Percentiles rank a stretch among this genome's conserved stretches.
phyloP scores from a whole-genome alignment of 192 early-diverging fungal species.

The Phlyctochytrium arcticum region DNA sequence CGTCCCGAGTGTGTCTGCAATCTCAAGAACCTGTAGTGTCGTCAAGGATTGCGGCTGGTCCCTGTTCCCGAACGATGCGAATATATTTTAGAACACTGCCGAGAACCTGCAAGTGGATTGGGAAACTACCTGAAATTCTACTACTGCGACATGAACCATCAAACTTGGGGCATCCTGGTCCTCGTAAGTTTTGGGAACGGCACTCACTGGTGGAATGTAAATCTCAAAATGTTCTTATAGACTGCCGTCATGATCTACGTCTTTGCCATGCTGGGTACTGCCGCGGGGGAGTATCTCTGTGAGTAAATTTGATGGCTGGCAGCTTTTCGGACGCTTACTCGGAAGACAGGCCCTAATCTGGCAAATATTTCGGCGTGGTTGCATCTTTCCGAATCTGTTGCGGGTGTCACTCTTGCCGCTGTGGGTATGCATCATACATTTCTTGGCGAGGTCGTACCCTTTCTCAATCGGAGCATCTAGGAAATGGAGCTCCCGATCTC shows the following conservation, averaged over 20 bases:
- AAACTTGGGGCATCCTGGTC: slow-evolving; percentile 79
- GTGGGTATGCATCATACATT: slow-evolving; percentile 20
- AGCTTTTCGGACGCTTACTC: background rate
- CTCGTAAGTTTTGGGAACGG: no score
- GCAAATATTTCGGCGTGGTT: slow-evolving; percentile 69
- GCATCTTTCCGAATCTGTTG: slow-evolving; percentile 75
- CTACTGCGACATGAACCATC: slow-evolving; percentile 56
- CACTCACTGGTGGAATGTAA: no score
- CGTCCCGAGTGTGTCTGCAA: no score
- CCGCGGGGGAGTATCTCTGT: slow-evolving; percentile 23
- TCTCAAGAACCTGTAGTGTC: no score
- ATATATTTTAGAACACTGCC: slow-evolving; percentile 60
- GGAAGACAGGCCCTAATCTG: slow-evolving; percentile 66
- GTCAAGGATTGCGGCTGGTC: no score
- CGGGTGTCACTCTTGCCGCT: slow-evolving; percentile 51
- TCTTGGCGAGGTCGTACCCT: background rate
- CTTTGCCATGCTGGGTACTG: slow-evolving; percentile 20
- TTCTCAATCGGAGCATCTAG: slow-evolving; percentile 33
- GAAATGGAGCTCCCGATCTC: slow-evolving; percentile 91
- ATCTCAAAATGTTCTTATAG: background rate
- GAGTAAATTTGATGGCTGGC: background rate
- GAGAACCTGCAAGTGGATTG: slow-evolving; percentile 56
- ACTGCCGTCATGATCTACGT: slow-evolving; percentile 3
- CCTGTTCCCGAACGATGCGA: no score
- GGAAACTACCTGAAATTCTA: slow-evolving; percentile 43